A percentile compares a stretch with the other conserved stretches of the same genome.
These are phyloP conservation scores for Cryptococcus sp. DNA, from an alignment of 1,284 basidiomycete genomes.

Conservation along the genomic window DNA sequence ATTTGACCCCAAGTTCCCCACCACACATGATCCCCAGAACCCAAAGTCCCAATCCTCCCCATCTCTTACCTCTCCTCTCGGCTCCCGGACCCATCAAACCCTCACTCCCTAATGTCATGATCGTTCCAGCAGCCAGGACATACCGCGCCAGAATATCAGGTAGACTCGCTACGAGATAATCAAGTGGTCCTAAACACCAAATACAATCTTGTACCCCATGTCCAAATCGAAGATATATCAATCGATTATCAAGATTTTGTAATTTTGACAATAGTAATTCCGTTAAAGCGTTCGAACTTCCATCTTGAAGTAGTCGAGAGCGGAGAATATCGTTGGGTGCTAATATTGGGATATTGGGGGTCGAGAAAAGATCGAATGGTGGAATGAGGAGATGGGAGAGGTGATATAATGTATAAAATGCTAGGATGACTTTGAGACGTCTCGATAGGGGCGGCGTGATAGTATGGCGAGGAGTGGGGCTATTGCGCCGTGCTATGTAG, in stretches of 20 bases:
- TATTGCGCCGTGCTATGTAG: slow-evolving; percentile 1
- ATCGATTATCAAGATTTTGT: slow-evolving; percentile 20
- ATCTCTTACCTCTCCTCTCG: slow-evolving; percentile 11
- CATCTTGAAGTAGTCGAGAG: background rate
- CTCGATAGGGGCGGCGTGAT: background rate
- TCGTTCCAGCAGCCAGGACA: slow-evolving; percentile 13
- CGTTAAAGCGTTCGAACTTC: slow-evolving; percentile 8
- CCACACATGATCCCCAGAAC: slow-evolving; percentile 8
- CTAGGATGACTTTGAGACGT: slow-evolving; percentile 11
- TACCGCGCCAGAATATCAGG: slow-evolving; percentile 25
- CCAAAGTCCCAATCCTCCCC: slow-evolving; percentile 19
- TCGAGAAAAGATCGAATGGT: slow-evolving; percentile 31
- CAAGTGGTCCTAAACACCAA: slow-evolving; percentile 29
- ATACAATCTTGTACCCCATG: slow-evolving; percentile 25
- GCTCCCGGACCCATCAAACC: slow-evolving; percentile 13
- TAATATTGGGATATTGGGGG: slow-evolving; percentile 18
- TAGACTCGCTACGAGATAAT: slow-evolving; percentile 24
- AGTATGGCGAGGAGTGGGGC: background rate
- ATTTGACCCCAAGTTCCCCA: slow-evolving; percentile 9
- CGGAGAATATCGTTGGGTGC: slow-evolving; percentile 20
- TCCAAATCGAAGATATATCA: slow-evolving; percentile 32
- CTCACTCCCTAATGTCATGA: slow-evolving; percentile 8
- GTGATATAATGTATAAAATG: slow-evolving; percentile 13
- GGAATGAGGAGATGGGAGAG: slow-evolving; percentile 16
- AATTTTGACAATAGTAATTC: slow-evolving; percentile 28